Conservation (phyloP, 768 basidiomycete species). For the Termitomyces sp. region DNA sequence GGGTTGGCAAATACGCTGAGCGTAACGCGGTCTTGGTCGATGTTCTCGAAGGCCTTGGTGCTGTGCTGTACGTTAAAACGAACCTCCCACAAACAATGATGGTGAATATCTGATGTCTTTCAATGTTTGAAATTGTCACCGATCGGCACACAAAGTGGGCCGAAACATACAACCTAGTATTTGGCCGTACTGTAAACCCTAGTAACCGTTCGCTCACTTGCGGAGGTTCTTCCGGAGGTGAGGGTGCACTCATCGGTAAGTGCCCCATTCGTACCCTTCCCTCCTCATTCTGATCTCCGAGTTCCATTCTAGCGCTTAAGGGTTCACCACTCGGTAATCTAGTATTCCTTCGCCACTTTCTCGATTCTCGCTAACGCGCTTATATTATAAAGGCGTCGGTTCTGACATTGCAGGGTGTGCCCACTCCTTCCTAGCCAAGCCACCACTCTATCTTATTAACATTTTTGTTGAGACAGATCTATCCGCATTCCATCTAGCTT, state of each 20-base stretch:
- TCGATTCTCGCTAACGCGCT: background rate
- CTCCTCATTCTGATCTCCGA: background rate
- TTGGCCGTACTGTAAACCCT: conserved; percentile 77
- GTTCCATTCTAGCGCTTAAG: conserved; percentile 27
- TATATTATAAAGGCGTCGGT: conserved; percentile 45
- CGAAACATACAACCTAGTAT: conserved; percentile 77
- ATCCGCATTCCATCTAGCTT: conserved; percentile 69
- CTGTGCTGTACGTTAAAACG: conserved; percentile 67
- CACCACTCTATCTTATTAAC: background rate
- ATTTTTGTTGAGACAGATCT: conserved; percentile 41
- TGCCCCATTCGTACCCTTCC: conserved; percentile 7
- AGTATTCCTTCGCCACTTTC: background rate
- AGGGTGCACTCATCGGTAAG: conserved; percentile 68
- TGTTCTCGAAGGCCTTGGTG: conserved; percentile 62
- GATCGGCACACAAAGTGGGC: conserved; percentile 44
- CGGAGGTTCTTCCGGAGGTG: conserved; percentile 86
- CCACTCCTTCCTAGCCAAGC: background rate
- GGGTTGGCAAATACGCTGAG: conserved; percentile 58
- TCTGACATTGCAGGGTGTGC: conserved; percentile 76
- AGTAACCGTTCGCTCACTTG: conserved; percentile 64
- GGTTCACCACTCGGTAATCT: conserved; percentile 39
- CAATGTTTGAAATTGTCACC: background rate
- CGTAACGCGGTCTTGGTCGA: conserved; percentile 62
- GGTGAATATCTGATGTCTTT: conserved; percentile 31
- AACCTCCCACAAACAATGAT: conserved; percentile 76